Conservation (phyloP, 208 protist genomes). For the Zelonia costaricensis region DNA sequence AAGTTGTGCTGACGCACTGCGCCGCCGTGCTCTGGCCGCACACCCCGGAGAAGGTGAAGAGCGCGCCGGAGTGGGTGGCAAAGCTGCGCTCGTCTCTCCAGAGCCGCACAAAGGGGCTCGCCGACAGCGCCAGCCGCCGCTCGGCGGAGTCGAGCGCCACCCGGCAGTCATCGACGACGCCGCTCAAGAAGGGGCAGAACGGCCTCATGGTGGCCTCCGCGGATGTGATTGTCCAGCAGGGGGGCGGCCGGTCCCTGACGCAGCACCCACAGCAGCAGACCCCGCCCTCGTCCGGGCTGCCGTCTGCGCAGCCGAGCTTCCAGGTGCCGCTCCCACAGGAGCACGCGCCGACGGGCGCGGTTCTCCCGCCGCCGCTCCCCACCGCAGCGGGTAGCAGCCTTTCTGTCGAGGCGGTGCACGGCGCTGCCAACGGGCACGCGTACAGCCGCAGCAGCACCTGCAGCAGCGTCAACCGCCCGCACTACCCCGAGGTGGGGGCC, state of each 20-base stretch:
- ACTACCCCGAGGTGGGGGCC: slow-evolving; percentile 26
- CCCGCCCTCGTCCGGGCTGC: neutral
- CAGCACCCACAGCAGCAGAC: neutral
- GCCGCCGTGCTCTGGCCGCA: slow-evolving; percentile 47
- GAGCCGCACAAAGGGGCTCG: slow-evolving; percentile 8
- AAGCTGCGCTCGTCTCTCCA: slow-evolving; percentile 33
- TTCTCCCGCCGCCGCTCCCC: neutral
- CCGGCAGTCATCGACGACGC: slow-evolving; percentile 5
- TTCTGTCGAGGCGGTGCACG: neutral
- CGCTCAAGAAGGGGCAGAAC: slow-evolving; percentile 34
- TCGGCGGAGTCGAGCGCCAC: slow-evolving; percentile 6
- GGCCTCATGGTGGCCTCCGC: slow-evolving; percentile 38
- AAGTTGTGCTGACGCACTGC: slow-evolving; percentile 60
- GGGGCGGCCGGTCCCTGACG: slow-evolving; percentile 9
- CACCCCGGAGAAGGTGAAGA: slow-evolving; percentile 29
- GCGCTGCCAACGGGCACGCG: neutral
- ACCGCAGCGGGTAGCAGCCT: neutral
- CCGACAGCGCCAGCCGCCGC: neutral
- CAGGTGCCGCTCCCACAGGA: neutral
- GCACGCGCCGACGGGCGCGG: neutral
- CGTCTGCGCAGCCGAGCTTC: slow-evolving; percentile 6
- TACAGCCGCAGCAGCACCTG: slow-evolving; percentile 15
- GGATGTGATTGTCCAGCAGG: slow-evolving; percentile 35
- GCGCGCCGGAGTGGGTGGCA: slow-evolving; percentile 33
- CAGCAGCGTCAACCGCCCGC: slow-evolving; percentile 15